Evolutionary conservation across 805 yeast species (phyloP).

Genomic region (Ogataea pini): DNA sequence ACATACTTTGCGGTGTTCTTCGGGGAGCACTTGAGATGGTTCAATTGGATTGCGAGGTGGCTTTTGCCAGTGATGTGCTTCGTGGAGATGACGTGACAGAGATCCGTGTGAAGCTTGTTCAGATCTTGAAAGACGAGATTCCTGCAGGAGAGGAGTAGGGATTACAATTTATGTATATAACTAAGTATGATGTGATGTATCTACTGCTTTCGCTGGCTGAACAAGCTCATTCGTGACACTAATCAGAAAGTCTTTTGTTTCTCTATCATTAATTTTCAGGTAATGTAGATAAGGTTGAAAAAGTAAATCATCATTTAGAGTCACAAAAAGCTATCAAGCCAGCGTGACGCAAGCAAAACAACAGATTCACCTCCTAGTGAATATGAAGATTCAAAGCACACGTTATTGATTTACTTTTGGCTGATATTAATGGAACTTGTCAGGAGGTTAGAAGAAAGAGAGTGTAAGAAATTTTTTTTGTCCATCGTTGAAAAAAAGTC

Average conservation of each 20-base stretch:
- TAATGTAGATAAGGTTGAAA: conserved; percentile 40
- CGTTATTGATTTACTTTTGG: too few species aligned
- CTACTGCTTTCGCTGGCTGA: background rate
- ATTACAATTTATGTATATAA: background rate
- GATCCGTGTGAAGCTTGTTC: conserved; percentile 67
- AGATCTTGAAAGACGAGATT: conserved; percentile 84
- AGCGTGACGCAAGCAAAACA: background rate
- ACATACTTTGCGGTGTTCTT: conserved; percentile 84
- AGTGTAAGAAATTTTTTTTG: background rate
- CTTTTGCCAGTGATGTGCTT: conserved; percentile 75
- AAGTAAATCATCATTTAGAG: conserved; percentile 31
- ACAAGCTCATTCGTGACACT: background rate
- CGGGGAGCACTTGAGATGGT: conserved; percentile 95
- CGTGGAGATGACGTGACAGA: conserved; percentile 86
- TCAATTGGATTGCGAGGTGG: conserved; percentile 84
- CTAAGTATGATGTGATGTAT: background rate
- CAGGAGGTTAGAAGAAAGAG: background rate
- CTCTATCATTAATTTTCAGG: conserved; percentile 33
- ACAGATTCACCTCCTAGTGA: background rate
- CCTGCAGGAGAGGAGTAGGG: conserved; percentile 88
- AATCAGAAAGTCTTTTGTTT: conserved; percentile 12
- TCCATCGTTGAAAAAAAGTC: background rate
- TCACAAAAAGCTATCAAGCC: background rate
- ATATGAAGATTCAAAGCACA: background rate
- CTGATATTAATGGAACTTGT: too few species aligned